phyloP scores from a whole-genome alignment of 176 grass and related monocot genomes.

The Tuctoria greenei region DNA sequence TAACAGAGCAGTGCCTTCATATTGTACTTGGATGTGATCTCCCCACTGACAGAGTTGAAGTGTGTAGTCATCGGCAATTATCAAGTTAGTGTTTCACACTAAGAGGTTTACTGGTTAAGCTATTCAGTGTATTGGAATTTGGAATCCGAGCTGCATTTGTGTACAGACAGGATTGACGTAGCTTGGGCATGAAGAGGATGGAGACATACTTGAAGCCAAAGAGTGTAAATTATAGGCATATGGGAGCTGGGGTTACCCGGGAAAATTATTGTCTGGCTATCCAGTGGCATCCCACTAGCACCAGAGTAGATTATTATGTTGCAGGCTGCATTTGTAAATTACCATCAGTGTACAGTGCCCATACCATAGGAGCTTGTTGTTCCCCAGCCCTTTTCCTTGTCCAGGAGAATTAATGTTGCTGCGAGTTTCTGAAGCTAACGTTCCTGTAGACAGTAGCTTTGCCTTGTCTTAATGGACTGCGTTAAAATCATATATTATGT shows the following conservation, averaged over 20 bases:
- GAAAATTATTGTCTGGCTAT: constrained; percentile 6
- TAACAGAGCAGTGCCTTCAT: constrained; percentile 4
- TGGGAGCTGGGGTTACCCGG: constrained; percentile 27
- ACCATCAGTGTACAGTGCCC: constrained; percentile 51
- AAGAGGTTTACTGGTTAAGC: constrained; percentile 42
- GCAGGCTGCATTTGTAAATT: constrained; percentile 41
- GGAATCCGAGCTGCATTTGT: constrained; percentile 31
- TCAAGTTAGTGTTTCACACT: constrained; percentile 44
- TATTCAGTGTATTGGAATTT: constrained; percentile 32
- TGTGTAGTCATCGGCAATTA: constrained; percentile 56
- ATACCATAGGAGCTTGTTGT: constrained; percentile 32
- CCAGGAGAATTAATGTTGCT: neutral
- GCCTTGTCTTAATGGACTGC: neutral
- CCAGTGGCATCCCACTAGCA: constrained; percentile 18
- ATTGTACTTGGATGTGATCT: constrained; percentile 9
- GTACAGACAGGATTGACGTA: constrained; percentile 53
- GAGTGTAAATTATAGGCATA: constrained; percentile 57
- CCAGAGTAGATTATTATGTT: constrained; percentile 16
- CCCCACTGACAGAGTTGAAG: constrained; percentile 34
- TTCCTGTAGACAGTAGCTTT: neutral
- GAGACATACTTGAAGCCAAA: constrained; percentile 31
- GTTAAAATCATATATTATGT: neutral
- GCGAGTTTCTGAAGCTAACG: neutral
- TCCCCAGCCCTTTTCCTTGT: neutral
- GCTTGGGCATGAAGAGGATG: constrained; percentile 32